phyloP scores from a whole-genome alignment of 2,329 filamentous ascomycete species.

The Clarireedia paspali region DNA sequence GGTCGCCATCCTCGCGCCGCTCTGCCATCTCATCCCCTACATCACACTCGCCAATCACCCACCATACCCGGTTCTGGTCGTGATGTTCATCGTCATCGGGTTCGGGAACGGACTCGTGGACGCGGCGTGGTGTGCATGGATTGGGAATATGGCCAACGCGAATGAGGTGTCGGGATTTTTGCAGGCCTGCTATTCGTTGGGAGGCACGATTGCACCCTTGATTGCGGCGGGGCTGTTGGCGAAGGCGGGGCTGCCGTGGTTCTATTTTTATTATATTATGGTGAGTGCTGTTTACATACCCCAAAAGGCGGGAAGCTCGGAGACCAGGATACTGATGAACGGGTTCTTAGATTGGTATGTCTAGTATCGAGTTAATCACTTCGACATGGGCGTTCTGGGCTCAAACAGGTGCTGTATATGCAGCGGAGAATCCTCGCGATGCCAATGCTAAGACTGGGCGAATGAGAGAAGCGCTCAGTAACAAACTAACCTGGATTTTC shows the following conservation, averaged over 20 bases:
- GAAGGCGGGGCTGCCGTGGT: constrained; percentile 56
- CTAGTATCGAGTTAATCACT: constrained; percentile 46
- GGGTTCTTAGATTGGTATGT: constrained; percentile 40
- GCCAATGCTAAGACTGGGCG: constrained; percentile 8
- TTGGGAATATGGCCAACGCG: constrained; percentile 58
- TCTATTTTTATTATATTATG: constrained; percentile 70
- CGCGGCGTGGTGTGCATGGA: constrained; percentile 50
- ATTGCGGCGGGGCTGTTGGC: constrained; percentile 46
- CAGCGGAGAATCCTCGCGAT: constrained; percentile 42
- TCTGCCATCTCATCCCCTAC: constrained; percentile 16
- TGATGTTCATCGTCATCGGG: constrained; percentile 58
- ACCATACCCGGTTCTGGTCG: constrained; percentile 57
- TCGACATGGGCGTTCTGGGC: constrained; percentile 53
- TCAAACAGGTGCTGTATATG: constrained; percentile 50
- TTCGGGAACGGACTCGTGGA: constrained; percentile 65
- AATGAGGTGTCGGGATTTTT: constrained; percentile 70
- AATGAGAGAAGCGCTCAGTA: constrained; percentile 31
- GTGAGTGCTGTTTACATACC: constrained; percentile 32
- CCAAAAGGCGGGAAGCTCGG: not conserved
- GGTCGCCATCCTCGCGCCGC: constrained; percentile 24
- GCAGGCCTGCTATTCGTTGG: constrained; percentile 65
- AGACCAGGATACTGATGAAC: not conserved
- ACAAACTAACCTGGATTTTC: constrained; percentile 56
- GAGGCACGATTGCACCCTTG: constrained; percentile 57
- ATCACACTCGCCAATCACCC: constrained; percentile 53